Base-by-base conservation (phyloP, 768 basidiomycete species). In the Lactarius deliciosus region DNA sequence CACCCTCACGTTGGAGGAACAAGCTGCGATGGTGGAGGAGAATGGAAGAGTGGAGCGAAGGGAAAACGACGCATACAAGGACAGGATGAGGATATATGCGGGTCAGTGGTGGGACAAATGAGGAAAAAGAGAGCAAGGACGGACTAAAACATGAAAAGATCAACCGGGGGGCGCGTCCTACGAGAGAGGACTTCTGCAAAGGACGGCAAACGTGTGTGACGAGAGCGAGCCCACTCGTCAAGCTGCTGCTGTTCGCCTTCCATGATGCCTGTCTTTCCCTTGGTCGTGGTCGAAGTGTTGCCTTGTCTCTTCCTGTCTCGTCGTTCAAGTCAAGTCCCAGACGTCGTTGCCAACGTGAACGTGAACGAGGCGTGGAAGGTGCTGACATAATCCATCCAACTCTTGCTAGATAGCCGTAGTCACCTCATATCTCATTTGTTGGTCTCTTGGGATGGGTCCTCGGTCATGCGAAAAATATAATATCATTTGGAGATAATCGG, bases 121-220 rank as follows among this genome's bases (percentile, higher is more conserved):
- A 53, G 13, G 54, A 25, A 56, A 32, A 43, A 64, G 66, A 72
- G 66, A 62, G 30, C 4, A 55, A 18, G 53, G 18, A 91, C 92
- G 78, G 74, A 97, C 95, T 96, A 96, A 81, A 97, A 96, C 90
- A 96, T 96, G 82, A 97, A 99, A 62, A 99, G 83, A 81, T 99
- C 97, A 38, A 99, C 94, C 22, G 97, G 97, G 0, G 97, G 94
- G 68, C 92, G 80, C 40, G 96, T 97, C 74, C 90, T 84, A 72
- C 96, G 83, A 22, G 91, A 91, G 34, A 98, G 83, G 57, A 98
- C 95, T 80, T 98, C 94, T 28, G 87, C 86, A 73, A 94, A 92
- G 36, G 92, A 88, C n/a, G 91, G 92, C 16, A 94, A 82, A 73
- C 91, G 85, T 74, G 91, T 85, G 79, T 83, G 83, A 76, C 91